Evolutionary conservation across 2,329 filamentous ascomycete species (phyloP).

Genomic region (Trichoderma oligosporum): DNA sequence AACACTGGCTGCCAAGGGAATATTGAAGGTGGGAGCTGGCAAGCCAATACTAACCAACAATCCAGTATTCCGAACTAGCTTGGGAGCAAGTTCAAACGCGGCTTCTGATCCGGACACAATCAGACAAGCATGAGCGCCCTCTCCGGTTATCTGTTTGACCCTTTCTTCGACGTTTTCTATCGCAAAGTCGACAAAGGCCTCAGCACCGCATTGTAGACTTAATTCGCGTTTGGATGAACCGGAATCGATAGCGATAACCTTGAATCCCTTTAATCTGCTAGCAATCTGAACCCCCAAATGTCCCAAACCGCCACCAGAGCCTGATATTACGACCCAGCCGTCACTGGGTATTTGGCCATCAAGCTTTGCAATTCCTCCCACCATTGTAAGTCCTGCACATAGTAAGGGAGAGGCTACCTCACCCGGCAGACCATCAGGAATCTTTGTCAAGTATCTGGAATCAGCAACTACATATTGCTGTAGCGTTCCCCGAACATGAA

Average conservation of each 20-base stretch:
- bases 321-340: conserved; percentile 32
- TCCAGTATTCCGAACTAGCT: conserved; percentile 27
- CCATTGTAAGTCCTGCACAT: conserved; percentile 35
- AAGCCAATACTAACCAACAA: conserved; percentile 28
- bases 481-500: conserved; percentile 33
- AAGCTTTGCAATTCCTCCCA: conserved; percentile 27
- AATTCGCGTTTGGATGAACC: conserved; percentile 25
- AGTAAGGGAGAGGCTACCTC: conserved; percentile 31
- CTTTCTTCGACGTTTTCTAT: conserved; percentile 24
- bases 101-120: conserved; percentile 29
- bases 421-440: conserved; percentile 24
- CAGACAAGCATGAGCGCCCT: conserved; percentile 29
- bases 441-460: conserved; percentile 27
- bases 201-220: conserved; percentile 26
- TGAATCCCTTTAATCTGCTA: conserved; percentile 19
- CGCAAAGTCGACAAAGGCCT: conserved; percentile 30
- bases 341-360: conserved; percentile 17
- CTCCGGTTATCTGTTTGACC: conserved; percentile 26
- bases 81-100: conserved; percentile 26
- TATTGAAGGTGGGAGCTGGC: conserved; percentile 27
- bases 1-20: conserved; percentile 27
- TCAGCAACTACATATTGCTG: conserved; percentile 33
- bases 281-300: conserved; percentile 35
- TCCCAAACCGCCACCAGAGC: conserved; percentile 33
- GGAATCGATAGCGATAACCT: conserved; percentile 31